Percentiles rank a stretch among this genome's conserved stretches.
phyloP scores from a whole-genome alignment of 2,329 filamentous ascomycete genomes.

The Ceratocystis diversiconidia region DNA sequence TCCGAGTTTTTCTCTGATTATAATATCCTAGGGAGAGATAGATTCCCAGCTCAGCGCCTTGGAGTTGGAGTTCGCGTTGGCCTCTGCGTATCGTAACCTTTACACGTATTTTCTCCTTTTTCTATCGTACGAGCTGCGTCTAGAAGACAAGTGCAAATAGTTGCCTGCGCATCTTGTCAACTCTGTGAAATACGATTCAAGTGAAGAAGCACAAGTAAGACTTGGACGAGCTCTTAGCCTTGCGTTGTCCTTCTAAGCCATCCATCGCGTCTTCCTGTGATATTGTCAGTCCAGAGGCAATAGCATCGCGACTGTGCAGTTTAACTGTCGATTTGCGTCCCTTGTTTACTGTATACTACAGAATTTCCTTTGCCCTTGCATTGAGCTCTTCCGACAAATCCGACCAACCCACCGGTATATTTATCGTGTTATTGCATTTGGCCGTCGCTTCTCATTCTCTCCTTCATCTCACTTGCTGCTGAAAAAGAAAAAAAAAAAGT shows the following conservation, averaged over 20 bases:
- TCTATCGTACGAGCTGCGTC: slow-evolving; percentile 6
- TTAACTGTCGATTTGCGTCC: neutral
- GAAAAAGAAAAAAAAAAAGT: neutral
- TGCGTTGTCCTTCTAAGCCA: neutral
- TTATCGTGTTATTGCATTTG: neutral
- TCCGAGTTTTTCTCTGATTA: slow-evolving; percentile 5
- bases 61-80: neutral
- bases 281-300: neutral
- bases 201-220: slow-evolving; percentile 7
- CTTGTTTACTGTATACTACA: neutral
- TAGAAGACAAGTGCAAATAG: slow-evolving; percentile 9
- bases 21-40: neutral
- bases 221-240: slow-evolving; percentile 1
- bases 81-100: slow-evolving; percentile 6
- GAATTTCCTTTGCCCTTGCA: neutral
- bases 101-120: slow-evolving; percentile 6
- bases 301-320: slow-evolving; percentile 1
- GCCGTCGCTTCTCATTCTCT: neutral
- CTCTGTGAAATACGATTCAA: slow-evolving; percentile 7
- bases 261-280: neutral
- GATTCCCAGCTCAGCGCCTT: neutral
- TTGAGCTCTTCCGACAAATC: neutral
- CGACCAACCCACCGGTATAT: neutral
- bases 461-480: neutral
- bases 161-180: slow-evolving; percentile 4